Evolutionary conservation across 1,284 basidiomycete genomes (phyloP).

Genomic region (Trichosporon sp.): DNA sequence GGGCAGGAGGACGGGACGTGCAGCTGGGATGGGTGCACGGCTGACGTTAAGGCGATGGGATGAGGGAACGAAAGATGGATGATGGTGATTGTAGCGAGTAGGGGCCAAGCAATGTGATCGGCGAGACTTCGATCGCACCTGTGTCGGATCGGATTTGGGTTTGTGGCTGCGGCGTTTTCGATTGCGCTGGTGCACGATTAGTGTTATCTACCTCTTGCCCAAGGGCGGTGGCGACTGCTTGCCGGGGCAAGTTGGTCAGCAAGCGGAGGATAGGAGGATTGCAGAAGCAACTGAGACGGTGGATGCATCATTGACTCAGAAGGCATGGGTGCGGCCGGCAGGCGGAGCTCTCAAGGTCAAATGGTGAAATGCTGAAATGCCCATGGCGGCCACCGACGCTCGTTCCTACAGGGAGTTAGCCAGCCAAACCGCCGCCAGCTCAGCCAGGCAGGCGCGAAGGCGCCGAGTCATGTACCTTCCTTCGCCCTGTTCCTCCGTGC

Average conservation of each 20-base stretch:
- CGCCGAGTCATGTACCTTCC: neutral
- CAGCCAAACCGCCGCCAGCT: neutral
- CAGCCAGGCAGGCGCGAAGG: neutral
- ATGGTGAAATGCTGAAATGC: conserved; percentile 6
- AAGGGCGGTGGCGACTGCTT: neutral
- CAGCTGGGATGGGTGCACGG: conserved; percentile 13
- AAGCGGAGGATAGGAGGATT: neutral
- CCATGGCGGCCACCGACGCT: conserved; percentile 5
- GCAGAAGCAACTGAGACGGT: neutral
- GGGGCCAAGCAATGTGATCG: conserved; percentile 20
- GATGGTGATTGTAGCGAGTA: conserved; percentile 6
- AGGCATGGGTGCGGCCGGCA: neutral
- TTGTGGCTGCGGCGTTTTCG: conserved; percentile 19
- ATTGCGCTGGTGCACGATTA: conserved; percentile 11
- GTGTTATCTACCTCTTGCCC: neutral
- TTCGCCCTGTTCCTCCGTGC: conserved; percentile 1
- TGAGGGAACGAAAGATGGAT: conserved; percentile 8
- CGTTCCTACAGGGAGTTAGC: neutral
- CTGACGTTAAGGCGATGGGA: conserved; percentile 11
- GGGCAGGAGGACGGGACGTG: neutral
- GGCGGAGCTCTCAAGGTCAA: neutral
- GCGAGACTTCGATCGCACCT: conserved; percentile 17
- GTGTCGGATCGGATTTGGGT: conserved; percentile 20
- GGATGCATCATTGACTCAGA: conserved; percentile 2
- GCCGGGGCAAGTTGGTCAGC: neutral